Percentiles rank a stretch among this genome's conserved stretches.
phyloP scores from a whole-genome alignment of 352 stramenopile genomes.

The Pythium periplocum region DNA sequence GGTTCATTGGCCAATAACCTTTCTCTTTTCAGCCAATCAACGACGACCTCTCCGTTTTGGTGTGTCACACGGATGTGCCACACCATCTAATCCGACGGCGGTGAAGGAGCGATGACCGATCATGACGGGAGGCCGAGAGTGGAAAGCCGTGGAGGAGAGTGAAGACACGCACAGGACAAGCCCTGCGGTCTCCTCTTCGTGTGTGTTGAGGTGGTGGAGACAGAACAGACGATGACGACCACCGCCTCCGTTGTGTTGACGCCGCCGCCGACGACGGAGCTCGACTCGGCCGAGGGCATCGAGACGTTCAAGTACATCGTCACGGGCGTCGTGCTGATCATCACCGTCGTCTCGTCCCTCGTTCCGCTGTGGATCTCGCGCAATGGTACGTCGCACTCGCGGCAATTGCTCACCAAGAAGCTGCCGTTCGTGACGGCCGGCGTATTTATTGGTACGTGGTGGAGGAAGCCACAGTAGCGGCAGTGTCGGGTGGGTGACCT shows the following conservation, averaged over 20 bases:
- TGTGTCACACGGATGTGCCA: too few relatives aligned
- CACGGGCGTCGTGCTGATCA: constrained; percentile 44
- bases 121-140: too few relatives aligned
- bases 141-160: too few relatives aligned
- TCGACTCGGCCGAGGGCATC: constrained; percentile 14
- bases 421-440: constrained; percentile 55
- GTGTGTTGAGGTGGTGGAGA: neutral
- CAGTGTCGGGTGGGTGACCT: neutral
- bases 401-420: constrained; percentile 42
- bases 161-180: too few relatives aligned
- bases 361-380: constrained; percentile 46
- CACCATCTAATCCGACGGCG: too few relatives aligned
- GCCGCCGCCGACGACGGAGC: constrained; percentile 10
- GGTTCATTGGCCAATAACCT: too few relatives aligned
- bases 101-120: too few relatives aligned
- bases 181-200: neutral
- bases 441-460: constrained; percentile 40
- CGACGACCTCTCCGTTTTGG: too few relatives aligned
- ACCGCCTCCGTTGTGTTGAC: neutral
- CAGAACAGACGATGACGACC: neutral
- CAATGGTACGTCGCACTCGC: constrained; percentile 31
- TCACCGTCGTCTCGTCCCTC: constrained; percentile 49
- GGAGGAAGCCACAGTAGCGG: neutral
- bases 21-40: too few relatives aligned
- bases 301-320: constrained; percentile 48